Percentiles rank a stretch among this genome's conserved stretches.
Evolutionary conservation across 2,329 filamentous ascomycete genomes (phyloP).

Genomic region (Pseudogymnoascus sp.): DNA sequence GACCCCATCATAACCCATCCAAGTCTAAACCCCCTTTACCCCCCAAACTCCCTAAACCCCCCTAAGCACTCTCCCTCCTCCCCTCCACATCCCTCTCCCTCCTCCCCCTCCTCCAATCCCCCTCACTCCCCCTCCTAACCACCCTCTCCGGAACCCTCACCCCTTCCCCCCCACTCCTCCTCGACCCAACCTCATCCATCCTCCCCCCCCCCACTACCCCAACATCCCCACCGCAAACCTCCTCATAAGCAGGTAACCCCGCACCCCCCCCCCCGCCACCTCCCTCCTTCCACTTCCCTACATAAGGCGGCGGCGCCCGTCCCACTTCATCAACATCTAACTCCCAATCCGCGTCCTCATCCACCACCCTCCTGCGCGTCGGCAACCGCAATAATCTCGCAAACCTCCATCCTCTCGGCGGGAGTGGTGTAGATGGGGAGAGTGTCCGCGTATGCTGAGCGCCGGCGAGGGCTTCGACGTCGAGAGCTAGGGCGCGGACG

Average conservation of each 20-base stretch:
- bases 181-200: background rate
- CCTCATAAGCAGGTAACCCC: background rate
- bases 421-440: background rate
- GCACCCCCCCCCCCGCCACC: background rate
- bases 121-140: background rate
- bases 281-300: background rate
- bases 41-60: background rate
- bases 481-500: background rate
- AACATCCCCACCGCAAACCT: background rate
- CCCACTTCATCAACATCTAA: background rate
- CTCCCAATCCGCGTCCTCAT: constrained; percentile 4
- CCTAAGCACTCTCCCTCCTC: background rate
- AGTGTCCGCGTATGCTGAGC: background rate
- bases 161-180: background rate
- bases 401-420: background rate
- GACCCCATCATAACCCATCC: background rate
- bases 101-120: background rate
- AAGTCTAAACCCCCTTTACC: background rate
- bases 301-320: background rate
- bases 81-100: background rate
- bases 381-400: background rate
- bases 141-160: background rate
- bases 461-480: background rate
- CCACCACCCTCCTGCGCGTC: background rate
- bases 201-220: background rate